Conservation (phyloP, 164 flowering plant species). For the Pachysandra terminalis region DNA sequence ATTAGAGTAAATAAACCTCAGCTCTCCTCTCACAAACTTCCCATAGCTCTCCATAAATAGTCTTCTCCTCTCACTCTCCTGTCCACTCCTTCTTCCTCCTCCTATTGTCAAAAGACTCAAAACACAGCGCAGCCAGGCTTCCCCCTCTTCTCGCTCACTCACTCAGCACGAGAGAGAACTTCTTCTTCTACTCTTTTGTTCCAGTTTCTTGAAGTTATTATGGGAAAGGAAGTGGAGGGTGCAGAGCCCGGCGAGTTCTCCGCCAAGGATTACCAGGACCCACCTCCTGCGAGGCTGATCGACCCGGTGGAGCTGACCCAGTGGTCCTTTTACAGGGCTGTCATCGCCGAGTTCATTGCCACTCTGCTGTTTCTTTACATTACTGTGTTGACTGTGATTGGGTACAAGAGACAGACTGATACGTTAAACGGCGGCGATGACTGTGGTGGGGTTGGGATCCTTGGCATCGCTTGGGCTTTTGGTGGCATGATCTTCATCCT, state of each 20-base stretch:
- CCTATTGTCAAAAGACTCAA: too few relatives aligned
- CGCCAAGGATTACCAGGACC: constrained; percentile 83
- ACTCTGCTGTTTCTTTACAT: constrained; percentile 78
- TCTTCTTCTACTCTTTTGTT: neutral
- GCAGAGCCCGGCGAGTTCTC: constrained; percentile 37
- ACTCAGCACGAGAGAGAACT: neutral
- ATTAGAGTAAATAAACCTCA: neutral
- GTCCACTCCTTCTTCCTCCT: too few relatives aligned
- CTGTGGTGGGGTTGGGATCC: constrained; percentile 82
- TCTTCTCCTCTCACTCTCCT: neutral
- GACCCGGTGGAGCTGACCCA: constrained; percentile 55
- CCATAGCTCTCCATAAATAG: too few relatives aligned
- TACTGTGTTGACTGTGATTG: constrained; percentile 73
- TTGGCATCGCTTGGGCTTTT: constrained; percentile 95
- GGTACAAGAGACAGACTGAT: constrained; percentile 56
- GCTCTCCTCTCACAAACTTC: too few relatives aligned
- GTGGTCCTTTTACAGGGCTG: constrained; percentile 86
- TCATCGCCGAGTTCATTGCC: constrained; percentile 84
- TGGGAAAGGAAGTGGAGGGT: constrained; percentile 66
- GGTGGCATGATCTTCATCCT: constrained; percentile 97
- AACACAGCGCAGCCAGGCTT: neutral
- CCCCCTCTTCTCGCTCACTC: neutral
- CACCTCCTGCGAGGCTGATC: constrained; percentile 76
- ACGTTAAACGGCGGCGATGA: constrained; percentile 6
- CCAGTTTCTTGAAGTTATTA: constrained; percentile 7